A percentile compares a stretch with the other conserved stretches of the same genome.
phyloP scores from a whole-genome alignment of 2,329 filamentous ascomycete genomes.

The Colletotrichum sp. region DNA sequence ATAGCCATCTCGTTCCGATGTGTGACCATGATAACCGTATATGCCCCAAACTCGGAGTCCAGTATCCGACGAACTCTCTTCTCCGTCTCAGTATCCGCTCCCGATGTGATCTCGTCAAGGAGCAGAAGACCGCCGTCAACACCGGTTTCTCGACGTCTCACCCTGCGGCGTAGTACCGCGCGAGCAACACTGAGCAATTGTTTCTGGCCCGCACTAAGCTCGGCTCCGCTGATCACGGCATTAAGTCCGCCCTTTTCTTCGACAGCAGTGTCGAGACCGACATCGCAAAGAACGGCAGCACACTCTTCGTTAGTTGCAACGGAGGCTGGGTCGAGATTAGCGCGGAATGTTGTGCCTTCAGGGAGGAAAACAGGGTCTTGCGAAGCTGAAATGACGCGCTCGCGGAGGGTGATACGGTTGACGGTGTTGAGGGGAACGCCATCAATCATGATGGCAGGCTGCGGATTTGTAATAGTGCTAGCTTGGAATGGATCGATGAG shows the following conservation, averaged over 20 bases:
- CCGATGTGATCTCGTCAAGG: slow-evolving; percentile 37
- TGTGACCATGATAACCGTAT: neutral
- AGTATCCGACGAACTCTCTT: neutral
- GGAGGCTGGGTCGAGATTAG: slow-evolving; percentile 47
- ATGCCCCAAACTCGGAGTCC: neutral
- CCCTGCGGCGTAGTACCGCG: slow-evolving; percentile 54
- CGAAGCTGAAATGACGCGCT: slow-evolving; percentile 54
- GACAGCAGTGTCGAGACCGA: slow-evolving; percentile 23
- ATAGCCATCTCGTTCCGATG: neutral
- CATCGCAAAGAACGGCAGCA: slow-evolving; percentile 37
- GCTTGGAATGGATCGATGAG: slow-evolving; percentile 42
- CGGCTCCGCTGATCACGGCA: slow-evolving; percentile 40
- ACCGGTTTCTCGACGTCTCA: slow-evolving; percentile 18
- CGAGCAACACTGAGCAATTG: slow-evolving; percentile 69
- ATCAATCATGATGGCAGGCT: slow-evolving; percentile 44
- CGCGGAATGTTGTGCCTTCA: slow-evolving; percentile 36
- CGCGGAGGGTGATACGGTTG: slow-evolving; percentile 45
- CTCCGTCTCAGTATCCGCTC: slow-evolving; percentile 34
- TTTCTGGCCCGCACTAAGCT: slow-evolving; percentile 62
- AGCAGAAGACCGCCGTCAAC: slow-evolving; percentile 27
- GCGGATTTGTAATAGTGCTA: neutral
- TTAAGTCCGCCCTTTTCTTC: neutral
- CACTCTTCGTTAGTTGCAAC: slow-evolving; percentile 32
- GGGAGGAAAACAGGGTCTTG: slow-evolving; percentile 60
- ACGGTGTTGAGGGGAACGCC: slow-evolving; percentile 39